Evolutionary conservation across 2,329 filamentous ascomycete genomes (phyloP).

Genomic region (Fusarium sp.): DNA sequence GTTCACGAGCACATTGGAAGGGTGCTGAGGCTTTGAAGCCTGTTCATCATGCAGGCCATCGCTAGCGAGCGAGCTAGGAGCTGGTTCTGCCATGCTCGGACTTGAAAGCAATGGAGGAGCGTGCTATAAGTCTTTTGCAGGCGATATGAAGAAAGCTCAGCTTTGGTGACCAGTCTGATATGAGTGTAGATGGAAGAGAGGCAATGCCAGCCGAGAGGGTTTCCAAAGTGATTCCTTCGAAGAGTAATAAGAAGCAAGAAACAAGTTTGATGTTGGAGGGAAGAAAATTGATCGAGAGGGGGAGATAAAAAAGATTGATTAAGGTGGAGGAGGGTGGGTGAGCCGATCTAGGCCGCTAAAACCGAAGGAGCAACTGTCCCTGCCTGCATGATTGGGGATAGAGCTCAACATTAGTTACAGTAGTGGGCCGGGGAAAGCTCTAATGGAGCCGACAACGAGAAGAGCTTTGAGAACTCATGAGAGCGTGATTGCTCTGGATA

Average conservation of each 20-base stretch:
- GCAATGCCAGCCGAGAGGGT: conserved; percentile 39
- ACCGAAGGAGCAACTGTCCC: conserved; percentile 31
- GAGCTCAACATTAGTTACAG: not conserved
- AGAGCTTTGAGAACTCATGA: not conserved
- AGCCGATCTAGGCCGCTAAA: conserved; percentile 41
- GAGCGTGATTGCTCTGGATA: conserved; percentile 1
- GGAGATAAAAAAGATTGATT: conserved; percentile 23
- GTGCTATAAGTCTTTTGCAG: conserved; percentile 58
- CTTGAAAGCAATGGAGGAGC: conserved; percentile 64
- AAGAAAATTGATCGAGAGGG: conserved; percentile 18
- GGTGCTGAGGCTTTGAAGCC: conserved; percentile 34
- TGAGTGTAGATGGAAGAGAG: conserved; percentile 29
- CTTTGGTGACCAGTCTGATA: conserved; percentile 4
- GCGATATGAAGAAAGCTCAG: not conserved
- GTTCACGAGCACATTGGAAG: conserved; percentile 39
- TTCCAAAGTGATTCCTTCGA: not conserved
- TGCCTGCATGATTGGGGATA: conserved; percentile 22
- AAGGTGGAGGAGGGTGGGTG: conserved; percentile 25
- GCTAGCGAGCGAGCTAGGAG: conserved; percentile 46
- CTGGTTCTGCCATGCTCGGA: conserved; percentile 59
- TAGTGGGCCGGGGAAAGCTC: conserved; percentile 22
- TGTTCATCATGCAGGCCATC: conserved; percentile 47
- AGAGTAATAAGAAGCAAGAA: not conserved
- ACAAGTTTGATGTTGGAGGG: conserved; percentile 23
- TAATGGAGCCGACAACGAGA: conserved; percentile 17